These are phyloP conservation scores for Calycina herbarum DNA, from an alignment of 2,329 filamentous ascomycete genomes.

Conservation along the genomic window DNA sequence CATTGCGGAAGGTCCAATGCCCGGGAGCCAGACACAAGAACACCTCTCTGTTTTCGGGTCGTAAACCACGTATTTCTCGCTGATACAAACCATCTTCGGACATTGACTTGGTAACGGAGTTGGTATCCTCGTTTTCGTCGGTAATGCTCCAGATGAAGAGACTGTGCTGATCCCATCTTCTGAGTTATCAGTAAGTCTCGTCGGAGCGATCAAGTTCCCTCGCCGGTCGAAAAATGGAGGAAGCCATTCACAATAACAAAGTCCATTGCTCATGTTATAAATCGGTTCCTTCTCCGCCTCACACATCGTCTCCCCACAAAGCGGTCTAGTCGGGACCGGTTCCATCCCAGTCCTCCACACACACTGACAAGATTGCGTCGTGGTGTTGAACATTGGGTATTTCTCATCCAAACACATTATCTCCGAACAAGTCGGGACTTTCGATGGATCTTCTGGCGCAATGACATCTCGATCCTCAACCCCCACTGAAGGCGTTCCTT, in stretches of 20 bases:
- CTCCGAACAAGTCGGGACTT: slow-evolving; percentile 1
- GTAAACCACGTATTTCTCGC: slow-evolving; percentile 19
- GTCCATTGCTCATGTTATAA: slow-evolving; percentile 10
- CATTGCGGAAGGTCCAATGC: slow-evolving; percentile 12
- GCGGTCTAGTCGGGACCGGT: slow-evolving; percentile 6
- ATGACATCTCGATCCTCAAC: no score
- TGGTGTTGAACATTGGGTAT: slow-evolving; percentile 14
- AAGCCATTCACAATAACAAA: slow-evolving; percentile 16
- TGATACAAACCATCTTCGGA: slow-evolving; percentile 19
- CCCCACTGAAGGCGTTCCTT: slow-evolving; percentile 5
- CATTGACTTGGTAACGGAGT: neutral
- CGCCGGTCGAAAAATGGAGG: neutral
- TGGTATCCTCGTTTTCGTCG: neutral
- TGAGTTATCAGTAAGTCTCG: neutral
- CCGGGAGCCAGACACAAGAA: slow-evolving; percentile 24
- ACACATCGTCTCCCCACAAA: slow-evolving; percentile 20
- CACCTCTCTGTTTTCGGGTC: slow-evolving; percentile 13
- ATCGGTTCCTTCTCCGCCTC: slow-evolving; percentile 11
- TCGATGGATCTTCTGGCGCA: no score
- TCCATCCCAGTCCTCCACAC: slow-evolving; percentile 18
- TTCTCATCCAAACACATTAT: slow-evolving; percentile 18
- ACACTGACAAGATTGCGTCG: slow-evolving; percentile 17
- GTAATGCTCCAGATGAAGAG: neutral
- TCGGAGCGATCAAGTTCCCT: neutral
- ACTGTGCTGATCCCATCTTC: neutral